Conservation (phyloP, 148 eudicot species). For the Nepenthes mirabilis region DNA sequence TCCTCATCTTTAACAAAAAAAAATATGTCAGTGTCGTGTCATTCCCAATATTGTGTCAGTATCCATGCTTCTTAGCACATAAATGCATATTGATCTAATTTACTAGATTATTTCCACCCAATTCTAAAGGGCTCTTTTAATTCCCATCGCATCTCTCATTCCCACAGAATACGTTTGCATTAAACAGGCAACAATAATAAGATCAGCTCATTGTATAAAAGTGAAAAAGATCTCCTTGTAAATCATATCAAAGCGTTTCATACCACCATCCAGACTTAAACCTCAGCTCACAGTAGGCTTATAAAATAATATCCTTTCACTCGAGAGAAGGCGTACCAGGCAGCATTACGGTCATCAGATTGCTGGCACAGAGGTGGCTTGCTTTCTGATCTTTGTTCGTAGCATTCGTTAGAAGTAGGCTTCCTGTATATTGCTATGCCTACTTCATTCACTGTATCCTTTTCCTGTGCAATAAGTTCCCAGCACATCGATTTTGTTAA, state of each 20-base stretch:
- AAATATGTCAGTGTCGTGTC: too few relatives aligned
- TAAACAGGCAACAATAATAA: too few relatives aligned
- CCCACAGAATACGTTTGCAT: too few relatives aligned
- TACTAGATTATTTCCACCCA: too few relatives aligned
- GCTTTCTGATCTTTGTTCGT: constrained; percentile 21
- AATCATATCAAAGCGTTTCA: neutral
- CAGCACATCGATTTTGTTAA: constrained; percentile 41
- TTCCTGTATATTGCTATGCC: constrained; percentile 29
- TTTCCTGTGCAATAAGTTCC: constrained; percentile 19
- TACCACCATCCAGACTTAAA: neutral
- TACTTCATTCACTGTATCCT: constrained; percentile 23
- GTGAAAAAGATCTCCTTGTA: too few relatives aligned
- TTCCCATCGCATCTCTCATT: too few relatives aligned
- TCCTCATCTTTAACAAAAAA: too few relatives aligned
- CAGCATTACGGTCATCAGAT: constrained; percentile 39
- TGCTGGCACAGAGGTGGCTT: constrained; percentile 26
- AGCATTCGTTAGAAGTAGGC: constrained; percentile 33
- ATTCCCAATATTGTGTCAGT: too few relatives aligned
- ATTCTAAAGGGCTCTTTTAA: too few relatives aligned
- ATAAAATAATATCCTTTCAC: neutral
- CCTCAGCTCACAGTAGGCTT: neutral
- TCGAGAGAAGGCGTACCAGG: constrained; percentile 16
- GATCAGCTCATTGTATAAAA: too few relatives aligned
- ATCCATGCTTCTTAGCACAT: too few relatives aligned
- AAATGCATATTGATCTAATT: too few relatives aligned